A percentile compares a stretch with the other conserved stretches of the same genome.
phyloP scores from a whole-genome alignment of 768 basidiomycete species.

The Cyathus striatus region DNA sequence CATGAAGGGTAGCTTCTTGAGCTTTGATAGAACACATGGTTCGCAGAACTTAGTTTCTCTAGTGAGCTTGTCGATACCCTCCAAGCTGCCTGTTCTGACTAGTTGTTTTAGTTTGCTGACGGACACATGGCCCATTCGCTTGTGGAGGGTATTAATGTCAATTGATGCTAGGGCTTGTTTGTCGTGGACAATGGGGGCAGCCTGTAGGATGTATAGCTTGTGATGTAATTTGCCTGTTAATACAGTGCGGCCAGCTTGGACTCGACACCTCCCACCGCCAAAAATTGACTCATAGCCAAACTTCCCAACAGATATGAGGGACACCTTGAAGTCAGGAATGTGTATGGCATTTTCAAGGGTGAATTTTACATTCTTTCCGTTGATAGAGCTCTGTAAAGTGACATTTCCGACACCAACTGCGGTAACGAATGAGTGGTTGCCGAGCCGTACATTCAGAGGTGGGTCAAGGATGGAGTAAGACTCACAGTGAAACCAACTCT shows the following conservation, averaged over 20 bases:
- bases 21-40: neutral
- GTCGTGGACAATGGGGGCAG: no score
- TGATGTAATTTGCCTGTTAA: neutral
- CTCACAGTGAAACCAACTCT: neutral
- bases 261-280: neutral
- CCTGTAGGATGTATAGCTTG: neutral
- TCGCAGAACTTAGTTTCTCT: neutral
- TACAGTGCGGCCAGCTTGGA: no score
- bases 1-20: neutral
- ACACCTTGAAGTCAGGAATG: neutral
- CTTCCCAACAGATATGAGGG: neutral
- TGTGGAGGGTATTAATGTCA: neutral
- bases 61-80: neutral
- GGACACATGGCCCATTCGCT: neutral
- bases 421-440: neutral
- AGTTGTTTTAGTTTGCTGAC: neutral
- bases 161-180: no score
- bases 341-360: neutral
- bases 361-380: neutral
- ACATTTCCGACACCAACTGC: neutral
- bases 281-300: no score
- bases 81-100: neutral
- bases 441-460: neutral
- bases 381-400: neutral
- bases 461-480: neutral